Conservation (phyloP, 2,329 filamentous ascomycete genomes). For the Aureobasidium sp. region DNA sequence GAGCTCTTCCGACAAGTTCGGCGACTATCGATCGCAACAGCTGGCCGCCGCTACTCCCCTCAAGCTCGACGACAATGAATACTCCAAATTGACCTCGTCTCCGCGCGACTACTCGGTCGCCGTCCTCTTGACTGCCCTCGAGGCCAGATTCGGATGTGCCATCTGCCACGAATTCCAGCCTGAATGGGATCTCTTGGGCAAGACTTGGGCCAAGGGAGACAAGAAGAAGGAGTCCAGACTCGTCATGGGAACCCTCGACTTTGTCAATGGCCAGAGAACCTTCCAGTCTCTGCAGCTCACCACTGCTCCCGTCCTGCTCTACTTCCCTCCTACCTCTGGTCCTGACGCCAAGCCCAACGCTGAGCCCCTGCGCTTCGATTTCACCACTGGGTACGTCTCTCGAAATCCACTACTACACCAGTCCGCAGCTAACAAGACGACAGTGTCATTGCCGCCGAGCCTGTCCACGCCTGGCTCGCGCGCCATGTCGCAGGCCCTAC, state of each 20-base stretch:
- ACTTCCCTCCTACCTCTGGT: slow-evolving; percentile 79
- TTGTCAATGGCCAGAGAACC: slow-evolving; percentile 69
- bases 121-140: slow-evolving; percentile 79
- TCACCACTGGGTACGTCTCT: slow-evolving; percentile 61
- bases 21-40: slow-evolving; percentile 60
- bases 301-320: slow-evolving; percentile 82
- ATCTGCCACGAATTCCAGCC: slow-evolving; percentile 87
- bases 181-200: slow-evolving; percentile 81
- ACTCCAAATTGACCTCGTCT: slow-evolving; percentile 63
- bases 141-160: slow-evolving; percentile 72
- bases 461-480: slow-evolving; percentile 68
- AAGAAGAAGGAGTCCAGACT: slow-evolving; percentile 63
- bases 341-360: slow-evolving; percentile 63
- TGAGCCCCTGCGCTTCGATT: slow-evolving; percentile 75
- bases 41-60: slow-evolving; percentile 54
- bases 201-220: slow-evolving; percentile 82
- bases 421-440: neutral
- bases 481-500: slow-evolving; percentile 68
- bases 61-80: slow-evolving; percentile 69
- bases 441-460: slow-evolving; percentile 67
- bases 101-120: slow-evolving; percentile 79
- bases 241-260: slow-evolving; percentile 81
- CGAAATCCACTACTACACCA: neutral
- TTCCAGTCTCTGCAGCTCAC: slow-evolving; percentile 93
- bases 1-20: slow-evolving; percentile 55